phyloP scores from a whole-genome alignment of 208 protist genomes.

The Wallacemonas sp. region DNA sequence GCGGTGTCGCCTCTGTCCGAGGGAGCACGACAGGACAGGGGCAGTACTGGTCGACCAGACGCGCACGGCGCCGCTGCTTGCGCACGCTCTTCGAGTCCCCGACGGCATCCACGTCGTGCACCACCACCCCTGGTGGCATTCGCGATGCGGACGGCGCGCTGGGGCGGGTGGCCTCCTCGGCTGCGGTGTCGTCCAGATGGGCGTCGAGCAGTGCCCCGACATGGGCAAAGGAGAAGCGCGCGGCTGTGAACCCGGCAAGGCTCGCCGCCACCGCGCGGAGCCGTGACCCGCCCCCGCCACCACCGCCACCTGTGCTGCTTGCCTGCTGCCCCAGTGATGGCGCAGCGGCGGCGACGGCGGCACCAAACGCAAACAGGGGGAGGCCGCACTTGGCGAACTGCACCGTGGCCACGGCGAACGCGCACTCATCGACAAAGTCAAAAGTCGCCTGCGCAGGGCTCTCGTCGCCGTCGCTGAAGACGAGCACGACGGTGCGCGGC shows the following conservation, averaged over 20 bases:
- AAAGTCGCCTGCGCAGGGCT: conserved; percentile 10
- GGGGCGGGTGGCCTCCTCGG: neutral
- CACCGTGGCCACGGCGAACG: conserved; percentile 53
- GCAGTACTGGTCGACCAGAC: conserved; percentile 65
- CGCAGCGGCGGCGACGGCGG: conserved; percentile 19
- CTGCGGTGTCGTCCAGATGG: neutral
- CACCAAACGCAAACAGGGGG: conserved; percentile 59
- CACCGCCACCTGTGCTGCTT: too few species aligned
- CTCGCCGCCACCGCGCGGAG: conserved; percentile 42
- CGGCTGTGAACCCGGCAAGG: conserved; percentile 35
- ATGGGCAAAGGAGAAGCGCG: conserved; percentile 28
- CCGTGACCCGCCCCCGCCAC: conserved; percentile 18
- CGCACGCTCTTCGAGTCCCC: neutral
- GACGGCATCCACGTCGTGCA: conserved; percentile 11
- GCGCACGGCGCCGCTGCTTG: conserved; percentile 31
- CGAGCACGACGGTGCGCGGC: conserved; percentile 25
- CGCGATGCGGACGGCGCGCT: neutral
- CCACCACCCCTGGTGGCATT: neutral
- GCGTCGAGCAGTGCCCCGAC: conserved; percentile 42
- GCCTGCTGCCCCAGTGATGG: too few species aligned
- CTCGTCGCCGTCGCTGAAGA: conserved; percentile 63
- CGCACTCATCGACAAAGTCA: conserved; percentile 64
- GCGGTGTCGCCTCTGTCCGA: neutral
- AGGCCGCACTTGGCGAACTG: conserved; percentile 35
- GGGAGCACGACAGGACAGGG: conserved; percentile 56